Base-by-base conservation (phyloP, 2,329 filamentous ascomycete species). In the Fusarium marasasianum region DNA sequence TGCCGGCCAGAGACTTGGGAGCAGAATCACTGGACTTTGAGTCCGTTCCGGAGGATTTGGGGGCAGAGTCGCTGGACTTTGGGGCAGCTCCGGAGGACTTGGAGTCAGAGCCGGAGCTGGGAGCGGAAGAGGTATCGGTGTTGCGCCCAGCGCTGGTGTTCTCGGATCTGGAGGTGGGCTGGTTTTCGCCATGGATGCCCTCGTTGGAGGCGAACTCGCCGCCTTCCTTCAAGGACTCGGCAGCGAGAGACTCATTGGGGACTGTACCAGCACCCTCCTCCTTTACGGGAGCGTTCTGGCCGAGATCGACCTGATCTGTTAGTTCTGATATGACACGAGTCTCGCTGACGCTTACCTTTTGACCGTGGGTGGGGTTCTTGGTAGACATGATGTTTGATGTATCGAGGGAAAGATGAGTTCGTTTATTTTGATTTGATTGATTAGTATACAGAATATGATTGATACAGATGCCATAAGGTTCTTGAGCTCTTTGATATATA, bases 211-310 rank as follows among this genome's bases (percentile, higher is more conserved):
- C 84, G 77, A 93, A 94, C 18, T 81, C 84, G 73, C 92, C 93
- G 65, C 87, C 87, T 29, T 84, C 75, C 53, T 86, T 83, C 67
- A 90, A 83, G 1, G 93, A 96, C 78, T 96, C 91, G 66, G 90
- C 92, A 17, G 94, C 94, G 10, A 97, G 90, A 12, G 93, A 96
- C 82, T 92, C 93, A 20, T 87, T 84, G 50, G 88, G 83, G 3
- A 96, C 87, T 33, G 86, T 77, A 59, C 94, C 94, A 10, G 91
- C 84, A 20, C 87, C 84, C 81, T 96, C 94, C 22, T 84, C 80
- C 66, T 86, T 87, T 2, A 78, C 63, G 35, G 89, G 87, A 50
- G 89, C 85, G 53, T 88, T 82, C 67, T 81, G 72, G 63, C 86
- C 84, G 50, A 82, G 81, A 24, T 82, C 82, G 69, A 89, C 87